phyloP scores from a whole-genome alignment of 179 eudicot species.

The Carnegiea gigantea region DNA sequence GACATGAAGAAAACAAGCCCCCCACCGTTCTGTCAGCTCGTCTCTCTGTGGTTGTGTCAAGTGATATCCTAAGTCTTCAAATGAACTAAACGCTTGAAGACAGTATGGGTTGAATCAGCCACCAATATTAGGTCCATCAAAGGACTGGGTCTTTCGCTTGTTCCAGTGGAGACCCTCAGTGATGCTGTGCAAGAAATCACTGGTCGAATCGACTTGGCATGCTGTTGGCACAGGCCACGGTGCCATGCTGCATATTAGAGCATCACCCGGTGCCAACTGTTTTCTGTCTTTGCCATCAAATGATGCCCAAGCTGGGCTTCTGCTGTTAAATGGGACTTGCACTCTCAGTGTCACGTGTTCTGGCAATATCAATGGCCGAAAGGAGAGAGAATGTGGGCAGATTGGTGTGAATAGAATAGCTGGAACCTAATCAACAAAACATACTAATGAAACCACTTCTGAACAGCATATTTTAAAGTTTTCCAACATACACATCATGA shows the following conservation, averaged over 20 bases:
- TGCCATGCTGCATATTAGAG: conserved; percentile 95
- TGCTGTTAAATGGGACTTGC: conserved; percentile 81
- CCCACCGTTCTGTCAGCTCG: neutral
- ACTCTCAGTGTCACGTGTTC: conserved; percentile 88
- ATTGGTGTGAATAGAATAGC: conserved; percentile 95
- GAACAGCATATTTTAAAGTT: neutral
- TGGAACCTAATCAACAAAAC: conserved; percentile 59
- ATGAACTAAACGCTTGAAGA: neutral
- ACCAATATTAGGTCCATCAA: conserved; percentile 57
- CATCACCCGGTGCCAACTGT: conserved; percentile 81
- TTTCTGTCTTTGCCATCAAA: conserved; percentile 89
- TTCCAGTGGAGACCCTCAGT: conserved; percentile 99
- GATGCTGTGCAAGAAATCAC: conserved; percentile 85
- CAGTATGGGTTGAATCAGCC: neutral
- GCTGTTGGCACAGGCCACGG: conserved; percentile 98
- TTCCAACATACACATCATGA: neutral
- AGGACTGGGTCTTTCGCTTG: conserved; percentile 79
- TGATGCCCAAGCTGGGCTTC: conserved; percentile 92
- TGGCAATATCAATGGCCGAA: conserved; percentile 91
- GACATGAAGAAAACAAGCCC: neutral
- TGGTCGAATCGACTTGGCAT: conserved; percentile 77
- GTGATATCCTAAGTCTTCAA: neutral
- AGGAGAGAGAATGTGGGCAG: conserved; percentile 95
- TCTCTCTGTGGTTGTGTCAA: conserved; percentile 1
- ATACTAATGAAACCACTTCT: neutral